These are phyloP conservation scores for Coemansia asiatica DNA, from an alignment of 192 early-diverging fungal species.

Conservation along the genomic window DNA sequence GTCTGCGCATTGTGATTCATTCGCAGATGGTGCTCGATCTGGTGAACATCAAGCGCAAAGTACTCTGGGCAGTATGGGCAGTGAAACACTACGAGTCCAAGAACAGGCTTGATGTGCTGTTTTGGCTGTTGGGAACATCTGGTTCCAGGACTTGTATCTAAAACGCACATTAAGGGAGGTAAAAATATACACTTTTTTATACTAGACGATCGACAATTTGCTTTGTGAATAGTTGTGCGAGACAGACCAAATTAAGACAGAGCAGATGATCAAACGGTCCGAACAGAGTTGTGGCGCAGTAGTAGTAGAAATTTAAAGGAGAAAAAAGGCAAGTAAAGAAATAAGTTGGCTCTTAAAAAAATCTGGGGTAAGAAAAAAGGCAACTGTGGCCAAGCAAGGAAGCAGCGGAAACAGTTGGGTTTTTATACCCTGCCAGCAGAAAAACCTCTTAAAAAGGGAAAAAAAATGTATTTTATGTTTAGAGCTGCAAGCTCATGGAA, in stretches of 20 bases:
- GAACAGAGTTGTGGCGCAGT: background rate
- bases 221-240: background rate
- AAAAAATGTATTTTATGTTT: background rate
- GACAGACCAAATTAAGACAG: background rate
- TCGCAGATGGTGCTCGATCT: constrained; percentile 48
- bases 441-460: background rate
- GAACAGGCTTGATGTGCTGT: background rate
- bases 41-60: constrained; percentile 47
- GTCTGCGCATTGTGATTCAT: constrained; percentile 29
- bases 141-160: background rate
- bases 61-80: constrained; percentile 45
- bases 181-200: background rate
- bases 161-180: background rate
- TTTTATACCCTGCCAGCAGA: background rate
- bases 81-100: constrained; percentile 22
- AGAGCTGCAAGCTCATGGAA: background rate
- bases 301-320: background rate
- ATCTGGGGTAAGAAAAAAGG: background rate
- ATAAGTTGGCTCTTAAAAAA: background rate
- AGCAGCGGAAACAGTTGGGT: background rate
- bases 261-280: background rate
- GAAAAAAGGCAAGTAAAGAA: background rate
- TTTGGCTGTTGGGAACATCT: background rate
- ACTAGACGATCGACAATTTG: background rate
- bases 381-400: background rate